These are phyloP conservation scores for Phytophthora ramorum DNA, from an alignment of 352 stramenopile species.

Conservation along the genomic window DNA sequence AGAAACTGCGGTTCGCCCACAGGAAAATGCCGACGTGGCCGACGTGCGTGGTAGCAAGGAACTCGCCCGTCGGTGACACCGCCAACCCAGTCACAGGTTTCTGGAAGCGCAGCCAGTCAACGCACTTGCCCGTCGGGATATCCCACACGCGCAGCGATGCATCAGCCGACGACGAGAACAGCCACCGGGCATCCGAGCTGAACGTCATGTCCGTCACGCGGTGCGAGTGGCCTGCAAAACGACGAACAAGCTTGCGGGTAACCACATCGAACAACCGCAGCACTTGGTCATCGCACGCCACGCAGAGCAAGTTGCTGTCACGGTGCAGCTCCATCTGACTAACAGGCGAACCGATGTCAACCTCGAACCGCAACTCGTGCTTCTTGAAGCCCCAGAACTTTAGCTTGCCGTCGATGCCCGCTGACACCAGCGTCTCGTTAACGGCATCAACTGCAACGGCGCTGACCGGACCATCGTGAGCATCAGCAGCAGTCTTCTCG, in stretches of 20 bases:
- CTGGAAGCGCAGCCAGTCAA: constrained; percentile 96
- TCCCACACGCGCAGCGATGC: constrained; percentile 94
- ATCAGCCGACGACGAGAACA: constrained; percentile 89
- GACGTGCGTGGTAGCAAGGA: constrained; percentile 95
- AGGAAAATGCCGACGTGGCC: constrained; percentile 93
- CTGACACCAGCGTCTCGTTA: constrained; percentile 84
- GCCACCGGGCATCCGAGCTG: constrained; percentile 88
- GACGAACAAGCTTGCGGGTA: constrained; percentile 88
- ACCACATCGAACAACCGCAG: constrained; percentile 88
- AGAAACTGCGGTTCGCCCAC: constrained; percentile 96
- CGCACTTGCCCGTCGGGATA: constrained; percentile 94
- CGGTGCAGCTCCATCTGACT: constrained; percentile 86
- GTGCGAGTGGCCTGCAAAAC: constrained; percentile 85
- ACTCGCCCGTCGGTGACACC: constrained; percentile 95
- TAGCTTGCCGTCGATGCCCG: constrained; percentile 86
- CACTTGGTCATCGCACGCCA: constrained; percentile 90
- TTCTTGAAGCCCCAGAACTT: constrained; percentile 93
- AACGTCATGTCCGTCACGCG: constrained; percentile 92
- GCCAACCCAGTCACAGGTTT: constrained; percentile 92
- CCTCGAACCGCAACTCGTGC: constrained; percentile 64
- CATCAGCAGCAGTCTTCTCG: constrained; percentile 36
- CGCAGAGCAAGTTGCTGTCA: constrained; percentile 88
- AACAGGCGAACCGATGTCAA: constrained; percentile 83
- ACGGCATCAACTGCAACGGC: constrained; percentile 89
- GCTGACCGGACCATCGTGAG: constrained; percentile 84